A percentile compares a stretch with the other conserved stretches of the same genome.
These are phyloP conservation scores for Tuber magnatum DNA, from an alignment of 495 filamentous ascomycete genomes.

Conservation along the genomic window DNA sequence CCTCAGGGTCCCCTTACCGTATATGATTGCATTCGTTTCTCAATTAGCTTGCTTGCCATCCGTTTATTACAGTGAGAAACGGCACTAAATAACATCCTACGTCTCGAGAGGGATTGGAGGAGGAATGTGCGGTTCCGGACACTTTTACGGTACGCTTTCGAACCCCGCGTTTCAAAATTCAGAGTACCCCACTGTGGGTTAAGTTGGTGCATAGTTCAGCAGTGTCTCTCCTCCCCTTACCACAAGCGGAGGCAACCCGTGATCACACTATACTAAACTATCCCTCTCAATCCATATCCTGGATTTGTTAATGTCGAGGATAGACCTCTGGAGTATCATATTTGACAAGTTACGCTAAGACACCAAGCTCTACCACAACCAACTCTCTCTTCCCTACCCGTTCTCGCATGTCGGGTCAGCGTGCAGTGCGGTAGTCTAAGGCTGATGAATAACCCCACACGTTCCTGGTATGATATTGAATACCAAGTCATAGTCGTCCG, in stretches of 20 bases:
- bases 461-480: background rate
- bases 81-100: background rate
- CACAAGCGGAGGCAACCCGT: background rate
- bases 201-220: no score
- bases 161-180: background rate
- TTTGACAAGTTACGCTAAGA: background rate
- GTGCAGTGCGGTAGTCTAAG: no score
- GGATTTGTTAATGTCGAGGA: no score
- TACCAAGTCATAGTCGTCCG: background rate
- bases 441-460: background rate
- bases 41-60: background rate
- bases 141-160: background rate
- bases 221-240: background rate
- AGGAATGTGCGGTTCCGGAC: background rate
- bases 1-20: background rate
- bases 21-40: background rate
- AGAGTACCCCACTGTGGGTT: no score
- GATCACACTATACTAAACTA: background rate
- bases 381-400: background rate
- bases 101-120: background rate
- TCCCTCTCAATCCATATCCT: background rate
- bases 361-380: background rate
- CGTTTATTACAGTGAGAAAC: background rate
- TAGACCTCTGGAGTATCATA: no score
- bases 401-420: background rate